Percentiles rank a stretch among this genome's conserved stretches.
Evolutionary conservation across 768 basidiomycete species (phyloP).

Genomic region (Pleurotus ostreatus): DNA sequence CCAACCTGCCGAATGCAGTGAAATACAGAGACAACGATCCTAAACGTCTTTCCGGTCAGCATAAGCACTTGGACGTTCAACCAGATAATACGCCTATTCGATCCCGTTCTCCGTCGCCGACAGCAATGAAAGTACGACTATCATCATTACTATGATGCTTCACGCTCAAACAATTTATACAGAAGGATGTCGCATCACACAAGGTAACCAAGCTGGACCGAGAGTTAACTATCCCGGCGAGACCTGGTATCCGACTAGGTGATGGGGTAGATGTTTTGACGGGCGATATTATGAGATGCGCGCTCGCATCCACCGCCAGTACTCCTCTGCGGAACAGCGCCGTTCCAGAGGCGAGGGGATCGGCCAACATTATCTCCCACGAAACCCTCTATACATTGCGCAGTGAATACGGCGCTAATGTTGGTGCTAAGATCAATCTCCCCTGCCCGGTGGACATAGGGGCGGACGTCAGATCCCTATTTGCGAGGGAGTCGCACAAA

Average conservation of each 20-base stretch:
- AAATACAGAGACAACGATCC: not conserved
- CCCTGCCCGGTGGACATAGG: not conserved
- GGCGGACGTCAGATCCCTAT: not conserved
- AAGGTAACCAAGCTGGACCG: not conserved
- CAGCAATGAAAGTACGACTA: too few species aligned
- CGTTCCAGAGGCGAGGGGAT: not conserved
- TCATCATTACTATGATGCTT: too few species aligned
- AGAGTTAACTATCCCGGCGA: not conserved
- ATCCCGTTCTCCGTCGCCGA: too few species aligned
- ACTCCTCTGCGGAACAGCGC: not conserved
- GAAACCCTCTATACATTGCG: not conserved
- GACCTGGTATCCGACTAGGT: not conserved
- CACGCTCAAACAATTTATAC: not conserved
- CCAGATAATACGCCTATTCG: too few species aligned
- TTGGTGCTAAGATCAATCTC: not conserved
- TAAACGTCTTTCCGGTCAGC: not conserved
- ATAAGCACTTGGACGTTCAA: not conserved
- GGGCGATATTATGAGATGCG: not conserved
- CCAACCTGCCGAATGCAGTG: not conserved
- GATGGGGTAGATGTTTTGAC: slow-evolving; percentile 1
- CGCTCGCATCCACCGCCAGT: not conserved
- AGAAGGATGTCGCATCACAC: not conserved
- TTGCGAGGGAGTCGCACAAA: not conserved
- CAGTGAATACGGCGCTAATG: not conserved
- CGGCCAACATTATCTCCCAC: not conserved